These are phyloP conservation scores for Amaranthus cruentus DNA, from an alignment of 148 eudicot species.

Conservation along the genomic window DNA sequence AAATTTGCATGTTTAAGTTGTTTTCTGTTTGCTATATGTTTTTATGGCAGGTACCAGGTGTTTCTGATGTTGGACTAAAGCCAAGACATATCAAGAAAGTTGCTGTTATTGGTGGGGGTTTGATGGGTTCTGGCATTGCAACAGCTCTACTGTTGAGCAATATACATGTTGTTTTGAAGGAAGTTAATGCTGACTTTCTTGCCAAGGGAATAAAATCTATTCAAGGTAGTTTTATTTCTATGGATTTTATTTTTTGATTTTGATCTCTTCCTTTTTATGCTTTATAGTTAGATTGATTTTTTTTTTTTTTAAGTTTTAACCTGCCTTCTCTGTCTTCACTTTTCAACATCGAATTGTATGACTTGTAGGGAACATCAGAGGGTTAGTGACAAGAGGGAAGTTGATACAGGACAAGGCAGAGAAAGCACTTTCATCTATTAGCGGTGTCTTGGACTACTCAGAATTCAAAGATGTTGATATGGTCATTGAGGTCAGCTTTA, in stretches of 20 bases:
- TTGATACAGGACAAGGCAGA: constrained; percentile 67
- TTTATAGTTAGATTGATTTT: too few species aligned
- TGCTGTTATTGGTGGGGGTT: constrained; percentile 94
- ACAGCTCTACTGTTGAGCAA: constrained; percentile 79
- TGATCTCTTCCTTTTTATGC: neutral
- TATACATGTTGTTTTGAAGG: constrained; percentile 69
- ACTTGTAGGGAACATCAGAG: constrained; percentile 58
- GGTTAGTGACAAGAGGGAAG: constrained; percentile 68
- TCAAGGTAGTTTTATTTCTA: constrained; percentile 46
- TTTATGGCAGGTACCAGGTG: constrained; percentile 71
- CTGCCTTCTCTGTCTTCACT: too few species aligned
- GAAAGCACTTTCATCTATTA: constrained; percentile 70
- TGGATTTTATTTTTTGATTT: neutral
- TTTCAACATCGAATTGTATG: constrained; percentile 3
- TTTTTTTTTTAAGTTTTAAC: too few species aligned
- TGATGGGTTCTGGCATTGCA: constrained; percentile 98
- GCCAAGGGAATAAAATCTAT: constrained; percentile 64
- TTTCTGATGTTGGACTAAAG: constrained; percentile 77
- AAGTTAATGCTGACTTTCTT: constrained; percentile 76
- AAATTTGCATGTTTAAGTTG: neutral
- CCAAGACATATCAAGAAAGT: constrained; percentile 72
- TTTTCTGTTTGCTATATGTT: neutral
- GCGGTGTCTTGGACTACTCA: constrained; percentile 82
- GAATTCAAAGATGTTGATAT: constrained; percentile 80
- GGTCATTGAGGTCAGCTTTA: constrained; percentile 78